These are phyloP conservation scores for Nyssa sinensis DNA, from an alignment of 148 eudicot genomes.

Conservation along the genomic window DNA sequence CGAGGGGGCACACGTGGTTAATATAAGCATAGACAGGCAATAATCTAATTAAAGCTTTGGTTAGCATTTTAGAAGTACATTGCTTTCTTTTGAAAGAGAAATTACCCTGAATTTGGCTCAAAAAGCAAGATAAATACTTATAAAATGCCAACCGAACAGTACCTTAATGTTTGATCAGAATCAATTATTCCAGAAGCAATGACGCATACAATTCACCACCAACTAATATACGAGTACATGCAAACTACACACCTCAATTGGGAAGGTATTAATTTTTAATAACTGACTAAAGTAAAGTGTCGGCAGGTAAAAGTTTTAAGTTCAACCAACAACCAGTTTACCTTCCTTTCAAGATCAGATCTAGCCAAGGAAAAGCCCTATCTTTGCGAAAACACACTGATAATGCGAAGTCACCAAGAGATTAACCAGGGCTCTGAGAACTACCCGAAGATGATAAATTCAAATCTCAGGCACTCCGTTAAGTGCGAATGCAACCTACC, in stretches of 20 bases:
- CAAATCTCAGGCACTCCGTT: background rate
- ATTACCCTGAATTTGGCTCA: background rate
- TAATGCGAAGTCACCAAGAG: background rate
- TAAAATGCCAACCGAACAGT: background rate
- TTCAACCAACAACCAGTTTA: background rate
- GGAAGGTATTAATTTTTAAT: too few species aligned
- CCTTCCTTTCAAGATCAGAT: conserved; percentile 33
- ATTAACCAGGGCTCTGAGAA: background rate
- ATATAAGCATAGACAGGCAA: too few species aligned
- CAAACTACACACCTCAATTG: background rate
- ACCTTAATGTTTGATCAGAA: too few species aligned
- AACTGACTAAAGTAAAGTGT: conserved; percentile 5
- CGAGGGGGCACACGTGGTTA: too few species aligned
- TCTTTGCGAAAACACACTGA: background rate
- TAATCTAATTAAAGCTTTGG: background rate
- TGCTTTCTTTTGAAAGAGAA: background rate
- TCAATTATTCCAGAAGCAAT: too few species aligned
- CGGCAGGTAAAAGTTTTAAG: background rate
- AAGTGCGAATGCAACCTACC: background rate
- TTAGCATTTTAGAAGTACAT: background rate
- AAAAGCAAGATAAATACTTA: background rate
- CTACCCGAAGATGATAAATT: background rate
- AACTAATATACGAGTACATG: too few species aligned
- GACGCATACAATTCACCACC: background rate
- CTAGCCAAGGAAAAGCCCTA: conserved; percentile 25